These are phyloP conservation scores for Suhomyces wounanorum DNA, from an alignment of 1,139 yeast genomes.

Conservation along the genomic window DNA sequence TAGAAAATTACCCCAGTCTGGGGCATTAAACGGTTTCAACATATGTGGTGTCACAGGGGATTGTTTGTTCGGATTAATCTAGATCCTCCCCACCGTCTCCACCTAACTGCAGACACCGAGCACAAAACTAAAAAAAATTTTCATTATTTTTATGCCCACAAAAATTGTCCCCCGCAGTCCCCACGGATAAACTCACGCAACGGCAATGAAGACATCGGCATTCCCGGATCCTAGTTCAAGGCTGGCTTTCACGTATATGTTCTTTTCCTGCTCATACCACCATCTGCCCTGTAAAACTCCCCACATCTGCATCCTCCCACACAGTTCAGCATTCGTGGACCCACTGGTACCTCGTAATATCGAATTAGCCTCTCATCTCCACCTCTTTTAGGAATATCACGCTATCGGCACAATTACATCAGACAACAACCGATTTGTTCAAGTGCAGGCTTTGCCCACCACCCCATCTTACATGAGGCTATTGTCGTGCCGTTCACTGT, in stretches of 20 bases:
- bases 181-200: not conserved
- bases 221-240: not conserved
- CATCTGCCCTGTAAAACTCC: not conserved
- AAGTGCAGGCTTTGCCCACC: not conserved
- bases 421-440: not conserved
- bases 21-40: not conserved
- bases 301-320: not conserved
- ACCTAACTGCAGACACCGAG: not conserved
- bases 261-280: not conserved
- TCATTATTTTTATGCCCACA: not conserved
- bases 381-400: not conserved
- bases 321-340: not conserved
- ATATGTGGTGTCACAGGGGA: not conserved
- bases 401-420: not conserved
- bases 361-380: not conserved
- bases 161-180: not conserved
- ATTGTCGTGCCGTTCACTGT: not conserved
- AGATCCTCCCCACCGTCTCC: conserved; percentile 1
- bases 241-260: not conserved
- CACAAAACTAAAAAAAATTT: not conserved
- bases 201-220: not conserved
- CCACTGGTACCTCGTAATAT: not conserved
- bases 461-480: not conserved
- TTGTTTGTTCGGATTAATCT: not conserved
- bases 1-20: too few species aligned